Percentiles rank a stretch among this genome's conserved stretches.
phyloP scores from a whole-genome alignment of 805 yeast genomes.

The Pichia rugopelliculosa region DNA sequence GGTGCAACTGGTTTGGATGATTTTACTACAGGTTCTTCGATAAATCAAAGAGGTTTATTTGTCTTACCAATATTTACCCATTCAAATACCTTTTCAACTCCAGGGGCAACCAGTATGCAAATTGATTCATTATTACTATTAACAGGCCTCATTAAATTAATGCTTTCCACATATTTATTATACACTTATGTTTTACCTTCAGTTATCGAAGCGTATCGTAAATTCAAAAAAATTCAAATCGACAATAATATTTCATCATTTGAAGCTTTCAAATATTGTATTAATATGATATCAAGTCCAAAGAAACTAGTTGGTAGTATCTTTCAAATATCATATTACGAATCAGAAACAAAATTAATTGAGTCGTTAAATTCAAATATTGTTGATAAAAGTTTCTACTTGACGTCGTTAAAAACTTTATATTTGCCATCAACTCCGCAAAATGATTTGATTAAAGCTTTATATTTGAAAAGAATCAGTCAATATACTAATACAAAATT shows the following conservation, averaged over 20 bases:
- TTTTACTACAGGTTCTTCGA: slow-evolving; percentile 27
- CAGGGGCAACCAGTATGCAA: slow-evolving; percentile 1
- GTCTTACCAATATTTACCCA: slow-evolving; percentile 23
- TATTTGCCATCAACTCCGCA: slow-evolving; percentile 7
- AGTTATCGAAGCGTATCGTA: not conserved
- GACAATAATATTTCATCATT: not conserved
- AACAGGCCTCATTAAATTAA: slow-evolving; percentile 23
- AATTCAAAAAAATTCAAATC: not conserved
- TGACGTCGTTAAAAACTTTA: slow-evolving; percentile 8
- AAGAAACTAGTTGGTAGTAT: not conserved
- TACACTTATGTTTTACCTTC: slow-evolving; percentile 19
- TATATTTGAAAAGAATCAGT: slow-evolving; percentile 16
- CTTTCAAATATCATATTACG: not conserved
- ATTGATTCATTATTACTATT: slow-evolving; percentile 9
- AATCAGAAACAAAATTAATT: not conserved
- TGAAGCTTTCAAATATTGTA: not conserved
- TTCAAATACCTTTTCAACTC: slow-evolving; percentile 1
- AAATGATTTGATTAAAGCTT: slow-evolving; percentile 18
- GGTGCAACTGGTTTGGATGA: slow-evolving; percentile 56
- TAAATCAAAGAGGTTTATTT: slow-evolving; percentile 22
- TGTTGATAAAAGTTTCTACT: not conserved
- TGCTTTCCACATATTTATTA: slow-evolving; percentile 16
- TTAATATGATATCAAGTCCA: not conserved
- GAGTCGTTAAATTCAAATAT: not conserved
- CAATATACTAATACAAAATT: slow-evolving; percentile 2